Percentiles rank a stretch among this genome's conserved stretches.
These are phyloP conservation scores for Ascochyta rabiei DNA, from an alignment of 2,329 filamentous ascomycete genomes.

Conservation along the genomic window DNA sequence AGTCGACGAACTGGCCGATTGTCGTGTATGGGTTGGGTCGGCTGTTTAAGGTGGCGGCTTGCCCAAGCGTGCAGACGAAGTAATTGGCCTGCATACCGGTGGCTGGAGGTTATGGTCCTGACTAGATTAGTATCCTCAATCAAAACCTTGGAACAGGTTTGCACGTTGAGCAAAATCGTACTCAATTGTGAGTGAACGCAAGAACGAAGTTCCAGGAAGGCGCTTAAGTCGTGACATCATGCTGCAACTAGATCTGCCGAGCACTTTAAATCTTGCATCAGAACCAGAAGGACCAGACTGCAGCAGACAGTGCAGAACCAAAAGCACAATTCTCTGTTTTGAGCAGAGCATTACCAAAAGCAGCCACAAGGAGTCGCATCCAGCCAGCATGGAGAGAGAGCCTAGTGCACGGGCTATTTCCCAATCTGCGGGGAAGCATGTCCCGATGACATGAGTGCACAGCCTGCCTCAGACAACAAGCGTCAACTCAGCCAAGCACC, in stretches of 20 bases:
- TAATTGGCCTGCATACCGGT: constrained; percentile 53
- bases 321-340: background rate
- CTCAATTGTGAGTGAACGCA: background rate
- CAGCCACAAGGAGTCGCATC: background rate
- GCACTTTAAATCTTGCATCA: background rate
- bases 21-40: constrained; percentile 50
- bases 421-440: constrained; percentile 1
- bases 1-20: constrained; percentile 58
- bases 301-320: background rate
- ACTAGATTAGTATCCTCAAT: background rate
- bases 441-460: background rate
- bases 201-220: constrained; percentile 4
- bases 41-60: constrained; percentile 53
- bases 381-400: background rate
- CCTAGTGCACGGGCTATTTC: background rate
- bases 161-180: background rate
- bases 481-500: background rate
- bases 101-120: background rate
- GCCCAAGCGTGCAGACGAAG: constrained; percentile 66
- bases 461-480: background rate
- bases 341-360: background rate
- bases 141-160: background rate
- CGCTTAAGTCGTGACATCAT: constrained; percentile 41
- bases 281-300: background rate
- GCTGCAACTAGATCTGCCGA: constrained; percentile 3